Conservation (phyloP, 495 filamentous ascomycete species). For the Penicillium atrosanguineum region DNA sequence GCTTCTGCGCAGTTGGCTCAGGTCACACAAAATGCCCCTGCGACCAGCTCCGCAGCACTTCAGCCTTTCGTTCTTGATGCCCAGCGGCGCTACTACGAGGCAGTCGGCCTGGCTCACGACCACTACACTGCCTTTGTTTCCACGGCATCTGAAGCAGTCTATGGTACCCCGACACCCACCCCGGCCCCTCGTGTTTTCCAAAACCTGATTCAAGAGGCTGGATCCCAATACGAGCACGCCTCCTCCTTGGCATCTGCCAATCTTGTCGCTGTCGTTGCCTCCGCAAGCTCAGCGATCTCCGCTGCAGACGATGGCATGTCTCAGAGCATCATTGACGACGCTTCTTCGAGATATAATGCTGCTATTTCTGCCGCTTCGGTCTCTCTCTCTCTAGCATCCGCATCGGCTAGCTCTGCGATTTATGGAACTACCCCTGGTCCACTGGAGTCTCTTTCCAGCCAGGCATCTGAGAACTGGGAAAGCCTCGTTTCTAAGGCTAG, state of each 20-base stretch:
- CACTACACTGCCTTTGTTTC: slow-evolving; percentile 70
- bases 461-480: slow-evolving; percentile 64
- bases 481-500: slow-evolving; percentile 63
- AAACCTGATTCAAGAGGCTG: slow-evolving; percentile 43
- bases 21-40: slow-evolving; percentile 46
- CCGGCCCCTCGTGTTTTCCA: slow-evolving; percentile 30
- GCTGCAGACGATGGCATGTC: slow-evolving; percentile 39
- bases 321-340: slow-evolving; percentile 42
- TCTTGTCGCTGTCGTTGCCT: slow-evolving; percentile 42
- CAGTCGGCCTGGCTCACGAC: slow-evolving; percentile 71
- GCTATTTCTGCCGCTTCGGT: slow-evolving; percentile 50
- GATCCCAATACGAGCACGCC: slow-evolving; percentile 44
- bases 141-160: slow-evolving; percentile 61
- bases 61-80: slow-evolving; percentile 59
- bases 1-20: slow-evolving; percentile 66
- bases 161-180: slow-evolving; percentile 46
- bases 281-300: slow-evolving; percentile 45
- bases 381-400: slow-evolving; percentile 49
- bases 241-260: slow-evolving; percentile 49
- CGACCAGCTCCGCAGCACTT: slow-evolving; percentile 53
- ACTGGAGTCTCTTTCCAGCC: slow-evolving; percentile 47
- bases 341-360: slow-evolving; percentile 46
- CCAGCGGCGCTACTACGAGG: slow-evolving; percentile 73
- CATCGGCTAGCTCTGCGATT: slow-evolving; percentile 45
- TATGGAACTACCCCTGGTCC: slow-evolving; percentile 46